phyloP scores from a whole-genome alignment of 2,329 filamentous ascomycete genomes.

The Xylariomycetidae sp. region DNA sequence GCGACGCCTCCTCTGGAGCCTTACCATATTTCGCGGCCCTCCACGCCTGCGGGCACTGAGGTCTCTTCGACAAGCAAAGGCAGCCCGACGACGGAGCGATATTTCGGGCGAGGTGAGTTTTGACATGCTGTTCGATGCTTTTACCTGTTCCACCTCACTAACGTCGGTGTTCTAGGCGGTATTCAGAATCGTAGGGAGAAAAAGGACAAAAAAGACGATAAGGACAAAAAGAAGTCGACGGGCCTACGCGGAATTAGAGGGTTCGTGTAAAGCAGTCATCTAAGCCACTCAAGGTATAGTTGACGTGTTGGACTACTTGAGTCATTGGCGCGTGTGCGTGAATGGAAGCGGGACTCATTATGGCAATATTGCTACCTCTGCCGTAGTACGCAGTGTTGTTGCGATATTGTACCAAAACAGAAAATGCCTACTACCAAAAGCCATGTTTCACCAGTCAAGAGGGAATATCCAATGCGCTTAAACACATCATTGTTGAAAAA shows the following conservation, averaged over 20 bases:
- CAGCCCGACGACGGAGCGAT: slow-evolving; percentile 35
- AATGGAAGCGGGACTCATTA: too few species aligned
- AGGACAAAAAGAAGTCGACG: slow-evolving; percentile 34
- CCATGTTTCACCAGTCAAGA: too few species aligned
- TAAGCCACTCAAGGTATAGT: too few species aligned
- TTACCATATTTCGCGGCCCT: slow-evolving; percentile 27
- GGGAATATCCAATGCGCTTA: too few species aligned
- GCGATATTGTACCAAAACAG: too few species aligned
- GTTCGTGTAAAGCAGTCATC: slow-evolving; percentile 22
- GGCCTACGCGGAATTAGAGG: slow-evolving; percentile 35
- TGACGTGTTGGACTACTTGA: too few species aligned
- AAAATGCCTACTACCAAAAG: too few species aligned
- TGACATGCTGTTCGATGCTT: slow-evolving; percentile 22
- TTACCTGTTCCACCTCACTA: slow-evolving; percentile 47
- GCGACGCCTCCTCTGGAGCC: slow-evolving; percentile 38
- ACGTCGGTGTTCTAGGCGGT: slow-evolving; percentile 33
- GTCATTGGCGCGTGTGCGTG: too few species aligned
- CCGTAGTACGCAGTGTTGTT: too few species aligned
- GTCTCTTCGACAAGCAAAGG: slow-evolving; percentile 20
- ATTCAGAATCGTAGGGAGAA: slow-evolving; percentile 43
- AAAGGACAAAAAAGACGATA: slow-evolving; percentile 46
- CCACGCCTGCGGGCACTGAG: slow-evolving; percentile 33
- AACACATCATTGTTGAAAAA: too few species aligned
- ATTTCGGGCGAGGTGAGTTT: slow-evolving; percentile 42
- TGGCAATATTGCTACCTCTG: too few species aligned